A percentile compares a stretch with the other conserved stretches of the same genome.
These are phyloP conservation scores for Crotalaria pallida DNA, from an alignment of 306 rosid species.

Conservation along the genomic window DNA sequence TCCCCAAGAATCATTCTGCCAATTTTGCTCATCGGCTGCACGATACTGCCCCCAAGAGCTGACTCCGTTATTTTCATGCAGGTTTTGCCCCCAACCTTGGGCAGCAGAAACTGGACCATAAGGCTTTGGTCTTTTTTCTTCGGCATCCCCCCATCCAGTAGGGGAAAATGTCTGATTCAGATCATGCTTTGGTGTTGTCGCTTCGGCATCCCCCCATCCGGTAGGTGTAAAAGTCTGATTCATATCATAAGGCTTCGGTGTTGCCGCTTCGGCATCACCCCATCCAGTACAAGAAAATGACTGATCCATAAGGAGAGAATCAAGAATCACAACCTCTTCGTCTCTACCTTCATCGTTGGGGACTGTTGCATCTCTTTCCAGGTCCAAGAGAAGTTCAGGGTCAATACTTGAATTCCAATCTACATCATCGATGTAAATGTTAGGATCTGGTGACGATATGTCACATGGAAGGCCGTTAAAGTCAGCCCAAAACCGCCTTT, in stretches of 20 bases:
- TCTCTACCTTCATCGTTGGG: background rate
- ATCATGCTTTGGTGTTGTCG: constrained; percentile 29
- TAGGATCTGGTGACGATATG: constrained; percentile 61
- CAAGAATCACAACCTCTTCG: constrained; percentile 30
- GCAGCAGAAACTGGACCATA: constrained; percentile 8
- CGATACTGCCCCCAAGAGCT: constrained; percentile 37
- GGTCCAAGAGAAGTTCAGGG: constrained; percentile 54
- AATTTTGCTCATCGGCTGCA: background rate
- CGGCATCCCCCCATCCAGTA: constrained; percentile 14
- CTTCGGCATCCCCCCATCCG: background rate
- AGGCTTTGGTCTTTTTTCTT: constrained; percentile 30
- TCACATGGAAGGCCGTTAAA: constrained; percentile 41
- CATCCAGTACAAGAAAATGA: constrained; percentile 35
- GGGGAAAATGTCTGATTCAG: background rate
- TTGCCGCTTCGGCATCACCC: constrained; percentile 26
- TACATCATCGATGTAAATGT: constrained; percentile 46
- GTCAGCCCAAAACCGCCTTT: constrained; percentile 60
- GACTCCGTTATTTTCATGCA: constrained; percentile 8
- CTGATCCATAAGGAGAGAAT: constrained; percentile 37
- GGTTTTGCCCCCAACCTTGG: constrained; percentile 17
- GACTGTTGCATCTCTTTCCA: constrained; percentile 43
- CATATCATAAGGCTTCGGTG: constrained; percentile 13
- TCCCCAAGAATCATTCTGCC: constrained; percentile 20
- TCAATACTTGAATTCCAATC: constrained; percentile 62
- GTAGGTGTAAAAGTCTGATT: too few relatives aligned